Base-by-base conservation (phyloP, 768 basidiomycete species). In the Tulasnella sp. region DNA sequence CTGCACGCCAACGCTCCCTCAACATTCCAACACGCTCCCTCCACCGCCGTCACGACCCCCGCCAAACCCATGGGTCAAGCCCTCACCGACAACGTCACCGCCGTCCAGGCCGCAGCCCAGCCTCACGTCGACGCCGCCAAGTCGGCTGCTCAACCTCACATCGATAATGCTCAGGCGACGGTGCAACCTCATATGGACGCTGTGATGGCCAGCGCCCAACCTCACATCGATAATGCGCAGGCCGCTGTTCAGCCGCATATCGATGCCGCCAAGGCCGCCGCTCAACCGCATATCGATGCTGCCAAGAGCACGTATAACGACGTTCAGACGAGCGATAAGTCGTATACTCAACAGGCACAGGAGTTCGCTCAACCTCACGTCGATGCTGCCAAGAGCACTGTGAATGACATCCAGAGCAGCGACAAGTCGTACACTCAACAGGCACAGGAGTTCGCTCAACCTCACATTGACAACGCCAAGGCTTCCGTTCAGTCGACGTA, bases 151-250 rank as follows among this genome's bases (percentile, higher is more conserved):
- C 65, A 72, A 64, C 74, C 76, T 0, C 72, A 76, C 49, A 62
- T 78, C 25, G 72, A 75, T 38, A 70, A 70, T 17, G 74, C 71
- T 2, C 71, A 69, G 60, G 71, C 70, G 4, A 67, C 68, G 0
- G 72, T 73, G 0, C 73, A 78, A 62, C 71, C 71, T 15, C 69
- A 73, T 54, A 44, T 73, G 54, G 62, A 71, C 15, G 63, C 62
- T 10, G 68, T 70, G 25, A 42, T 50, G 17, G 64, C 63, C 12
- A 58, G 62, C 8, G 66, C 63, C 12, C 63, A 68, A 31, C 60
- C 61, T 0, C 63, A 65, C 41, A 34, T 67, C 21, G 64, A 62
- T n/a, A 54, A 62, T 4, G 62, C 62, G 9, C 22, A 45, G 31
- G 52, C 50, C 0, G 51, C 54, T 4, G 48, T 52, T 15, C 49